phyloP scores from a whole-genome alignment of 2,329 filamentous ascomycete genomes.

The Exophiala sp. region DNA sequence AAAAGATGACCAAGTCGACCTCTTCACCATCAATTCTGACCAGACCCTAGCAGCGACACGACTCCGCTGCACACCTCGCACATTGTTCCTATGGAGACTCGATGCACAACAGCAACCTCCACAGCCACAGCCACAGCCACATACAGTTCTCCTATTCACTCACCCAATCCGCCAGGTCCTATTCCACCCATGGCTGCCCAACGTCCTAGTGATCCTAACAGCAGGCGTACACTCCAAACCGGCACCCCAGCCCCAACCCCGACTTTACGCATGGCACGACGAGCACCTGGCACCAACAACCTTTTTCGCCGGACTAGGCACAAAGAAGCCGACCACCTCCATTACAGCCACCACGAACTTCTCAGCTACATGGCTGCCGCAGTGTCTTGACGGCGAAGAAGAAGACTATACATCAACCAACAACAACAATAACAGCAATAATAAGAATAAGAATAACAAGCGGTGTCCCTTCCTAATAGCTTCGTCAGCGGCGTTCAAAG shows the following conservation, averaged over 20 bases:
- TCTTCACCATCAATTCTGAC: constrained; percentile 16
- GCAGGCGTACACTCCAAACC: constrained; percentile 1
- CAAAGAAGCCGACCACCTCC: not conserved
- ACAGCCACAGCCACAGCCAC: not conserved
- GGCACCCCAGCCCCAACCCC: no score
- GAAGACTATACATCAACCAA: not conserved
- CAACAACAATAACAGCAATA: not conserved
- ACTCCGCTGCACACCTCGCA: constrained; percentile 12
- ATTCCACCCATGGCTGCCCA: constrained; percentile 19
- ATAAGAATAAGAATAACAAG: not conserved
- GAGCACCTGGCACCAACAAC: constrained; percentile 8
- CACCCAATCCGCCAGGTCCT: constrained; percentile 17
- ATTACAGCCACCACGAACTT: constrained; percentile 5
- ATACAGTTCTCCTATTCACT: constrained; percentile 17
- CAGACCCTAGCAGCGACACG: constrained; percentile 20
- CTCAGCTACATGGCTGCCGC: constrained; percentile 15
- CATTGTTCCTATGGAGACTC: constrained; percentile 21
- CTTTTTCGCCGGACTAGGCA: constrained; percentile 10
- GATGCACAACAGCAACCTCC: not conserved
- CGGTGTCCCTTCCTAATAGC: constrained; percentile 16
- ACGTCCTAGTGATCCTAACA: constrained; percentile 23
- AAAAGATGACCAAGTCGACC: constrained; percentile 5
- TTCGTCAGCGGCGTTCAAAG: constrained; percentile 9
- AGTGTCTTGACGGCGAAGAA: not conserved
- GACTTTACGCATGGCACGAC: constrained; percentile 20